A percentile compares a stretch with the other conserved stretches of the same genome.
phyloP scores from a whole-genome alignment of 148 eudicot species.

The Arctostaphylos glauca region DNA sequence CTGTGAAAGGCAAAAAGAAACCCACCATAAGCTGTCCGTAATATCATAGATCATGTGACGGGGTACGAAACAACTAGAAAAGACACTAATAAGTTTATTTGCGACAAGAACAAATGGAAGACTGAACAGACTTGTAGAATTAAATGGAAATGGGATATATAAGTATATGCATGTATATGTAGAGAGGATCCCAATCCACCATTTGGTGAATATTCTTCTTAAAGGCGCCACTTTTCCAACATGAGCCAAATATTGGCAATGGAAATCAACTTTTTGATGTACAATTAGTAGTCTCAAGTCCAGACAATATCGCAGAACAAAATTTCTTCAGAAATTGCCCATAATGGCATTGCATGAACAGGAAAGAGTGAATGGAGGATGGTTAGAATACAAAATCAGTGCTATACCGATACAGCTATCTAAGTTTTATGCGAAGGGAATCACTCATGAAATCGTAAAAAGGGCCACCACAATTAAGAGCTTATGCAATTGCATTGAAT shows the following conservation, averaged over 20 bases:
- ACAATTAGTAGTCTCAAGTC: neutral
- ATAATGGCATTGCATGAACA: neutral
- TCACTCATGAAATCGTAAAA: too few species aligned
- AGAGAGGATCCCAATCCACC: too few species aligned
- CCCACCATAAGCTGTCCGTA: neutral
- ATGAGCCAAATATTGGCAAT: neutral
- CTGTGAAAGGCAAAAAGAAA: slow-evolving; percentile 31
- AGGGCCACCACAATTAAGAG: neutral
- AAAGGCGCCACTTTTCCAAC: neutral
- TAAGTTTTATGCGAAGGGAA: neutral
- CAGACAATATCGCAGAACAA: neutral
- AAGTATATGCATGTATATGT: too few species aligned
- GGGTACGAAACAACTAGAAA: neutral
- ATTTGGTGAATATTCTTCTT: neutral
- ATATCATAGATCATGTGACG: neutral
- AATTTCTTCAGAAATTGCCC: too few species aligned
- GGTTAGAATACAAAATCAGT: neutral
- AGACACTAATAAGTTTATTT: neutral
- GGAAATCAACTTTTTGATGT: neutral
- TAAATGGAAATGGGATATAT: too few species aligned
- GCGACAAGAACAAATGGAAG: neutral
- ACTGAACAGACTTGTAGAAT: neutral
- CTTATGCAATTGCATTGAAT: neutral
- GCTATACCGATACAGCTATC: neutral
- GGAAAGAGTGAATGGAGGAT: neutral